Evolutionary conservation across 2,329 filamentous ascomycete genomes (phyloP), one percentile per base, ranked within the genome.

Genomic region (Macrophomina pseudophaseolina): DNA sequence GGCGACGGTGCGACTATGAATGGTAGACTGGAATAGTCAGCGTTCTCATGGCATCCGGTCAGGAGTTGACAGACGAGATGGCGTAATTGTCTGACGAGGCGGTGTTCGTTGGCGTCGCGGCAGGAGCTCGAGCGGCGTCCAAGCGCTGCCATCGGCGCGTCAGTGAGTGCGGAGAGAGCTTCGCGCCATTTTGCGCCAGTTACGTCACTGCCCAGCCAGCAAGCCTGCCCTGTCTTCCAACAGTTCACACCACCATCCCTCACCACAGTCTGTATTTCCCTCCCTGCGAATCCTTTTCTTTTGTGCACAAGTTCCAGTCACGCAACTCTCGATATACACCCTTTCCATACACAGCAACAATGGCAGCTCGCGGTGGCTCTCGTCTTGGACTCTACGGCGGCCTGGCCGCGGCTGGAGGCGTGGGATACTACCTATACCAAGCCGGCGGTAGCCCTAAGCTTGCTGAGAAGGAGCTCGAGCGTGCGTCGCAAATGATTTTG

Each of bases 351-450:
- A 16, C 33, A 5, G 18, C 44, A 35, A 68, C 54, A 56, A 69
- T 70, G 60, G 60, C 60, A 30, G 33, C 60, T 33, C 60, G 60
- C 23, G 33, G 59, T 16, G 59, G 46, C 23, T 63, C 59, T 40
- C 60, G 60, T 40, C 33, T 53, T 28, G 46, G 46, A 14, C 18
- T 64, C 35, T 64, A 42, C 28, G 60, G 48, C 28, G 60, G 48
- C 32, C 60, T 64, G 5, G 48, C 48, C 60, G 48, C 35, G 6
- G 60, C 60, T 44, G 64, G 64, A 73, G 90, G 88, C 70, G 82
- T 89, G 67, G 93, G 91, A 51, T 98, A 97, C 85, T 98, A 98
- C 84, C 86, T 98, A 69, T 99, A 97, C 85, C 85, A 82, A 62
- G 91, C 94, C 16, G 94, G 94, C 69, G 94, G 94, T 67, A 87